These are phyloP conservation scores for Penicillium lividum DNA, from an alignment of 495 filamentous ascomycete genomes.

Conservation along the genomic window DNA sequence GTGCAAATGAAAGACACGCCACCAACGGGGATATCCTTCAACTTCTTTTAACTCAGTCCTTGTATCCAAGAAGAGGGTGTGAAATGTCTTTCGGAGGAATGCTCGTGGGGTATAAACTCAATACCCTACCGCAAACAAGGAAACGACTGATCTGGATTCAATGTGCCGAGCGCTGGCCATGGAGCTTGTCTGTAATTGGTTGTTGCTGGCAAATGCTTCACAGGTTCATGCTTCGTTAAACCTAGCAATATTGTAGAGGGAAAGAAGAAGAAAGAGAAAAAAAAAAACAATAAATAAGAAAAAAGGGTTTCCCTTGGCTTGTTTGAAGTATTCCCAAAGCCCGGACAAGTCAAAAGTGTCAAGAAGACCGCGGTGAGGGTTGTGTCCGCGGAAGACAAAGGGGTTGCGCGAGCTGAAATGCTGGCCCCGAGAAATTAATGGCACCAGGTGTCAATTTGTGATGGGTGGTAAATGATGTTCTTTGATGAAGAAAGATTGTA, in stretches of 20 bases:
- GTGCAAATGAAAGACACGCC: not conserved
- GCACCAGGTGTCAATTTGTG: not conserved
- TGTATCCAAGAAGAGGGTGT: not conserved
- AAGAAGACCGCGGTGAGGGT: not conserved
- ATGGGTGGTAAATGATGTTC: not conserved
- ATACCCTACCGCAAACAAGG: slow-evolving; percentile 6
- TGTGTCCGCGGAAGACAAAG: not conserved
- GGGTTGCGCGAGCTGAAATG: not conserved
- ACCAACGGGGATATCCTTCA: not conserved
- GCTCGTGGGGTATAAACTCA: not conserved
- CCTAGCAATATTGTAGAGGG: not conserved
- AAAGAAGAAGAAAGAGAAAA: too few relatives aligned
- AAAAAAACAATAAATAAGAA: too few relatives aligned
- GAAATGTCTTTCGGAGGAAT: not conserved
- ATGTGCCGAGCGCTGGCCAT: slow-evolving; percentile 22
- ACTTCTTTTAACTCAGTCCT: not conserved
- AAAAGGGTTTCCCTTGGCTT: not conserved
- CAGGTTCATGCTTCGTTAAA: slow-evolving; percentile 24
- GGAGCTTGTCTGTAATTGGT: slow-evolving; percentile 20
- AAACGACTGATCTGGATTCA: not conserved
- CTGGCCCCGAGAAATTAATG: not conserved
- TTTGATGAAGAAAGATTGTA: not conserved
- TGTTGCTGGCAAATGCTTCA: slow-evolving; percentile 14
- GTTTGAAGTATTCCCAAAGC: not conserved
- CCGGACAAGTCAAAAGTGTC: not conserved